Conservation (phyloP, 1,284 basidiomycete species). For the Boletus semigastroideus region DNA sequence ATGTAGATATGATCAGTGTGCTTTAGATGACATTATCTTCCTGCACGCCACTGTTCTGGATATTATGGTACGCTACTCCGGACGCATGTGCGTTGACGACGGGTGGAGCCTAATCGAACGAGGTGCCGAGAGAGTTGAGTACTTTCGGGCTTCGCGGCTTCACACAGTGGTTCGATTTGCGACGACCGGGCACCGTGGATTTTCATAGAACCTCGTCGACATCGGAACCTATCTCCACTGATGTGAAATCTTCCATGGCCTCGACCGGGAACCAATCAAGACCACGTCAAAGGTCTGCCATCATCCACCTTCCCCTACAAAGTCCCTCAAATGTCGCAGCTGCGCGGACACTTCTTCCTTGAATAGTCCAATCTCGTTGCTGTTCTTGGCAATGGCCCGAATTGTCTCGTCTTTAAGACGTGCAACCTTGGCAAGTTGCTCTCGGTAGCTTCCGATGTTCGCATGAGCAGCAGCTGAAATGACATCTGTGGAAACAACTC, state of each 20-base stretch:
- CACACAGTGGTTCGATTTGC: not conserved
- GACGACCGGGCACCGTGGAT: no score
- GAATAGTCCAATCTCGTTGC: slow-evolving; percentile 74
- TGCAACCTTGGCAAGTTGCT: slow-evolving; percentile 71
- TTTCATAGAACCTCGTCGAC: not conserved
- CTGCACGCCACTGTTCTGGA: not conserved
- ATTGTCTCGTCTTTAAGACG: slow-evolving; percentile 73
- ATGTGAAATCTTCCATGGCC: slow-evolving; percentile 9
- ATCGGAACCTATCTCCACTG: not conserved
- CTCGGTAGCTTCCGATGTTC: slow-evolving; percentile 54
- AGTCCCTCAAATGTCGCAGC: slow-evolving; percentile 62
- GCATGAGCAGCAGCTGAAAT: slow-evolving; percentile 5
- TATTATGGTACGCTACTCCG: not conserved
- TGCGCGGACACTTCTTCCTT: slow-evolving; percentile 72
- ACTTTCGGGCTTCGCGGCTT: not conserved
- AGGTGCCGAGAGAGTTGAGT: not conserved
- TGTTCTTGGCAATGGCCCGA: slow-evolving; percentile 77
- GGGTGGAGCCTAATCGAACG: not conserved
- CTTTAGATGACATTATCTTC: not conserved
- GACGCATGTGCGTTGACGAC: not conserved
- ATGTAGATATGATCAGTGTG: not conserved
- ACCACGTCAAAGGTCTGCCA: not conserved
- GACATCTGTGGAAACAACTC: slow-evolving; percentile 13
- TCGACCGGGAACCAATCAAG: no score
- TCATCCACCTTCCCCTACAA: slow-evolving; percentile 54